These are phyloP conservation scores for Penicillium paxilli DNA, from an alignment of 495 filamentous ascomycete species.

Conservation along the genomic window DNA sequence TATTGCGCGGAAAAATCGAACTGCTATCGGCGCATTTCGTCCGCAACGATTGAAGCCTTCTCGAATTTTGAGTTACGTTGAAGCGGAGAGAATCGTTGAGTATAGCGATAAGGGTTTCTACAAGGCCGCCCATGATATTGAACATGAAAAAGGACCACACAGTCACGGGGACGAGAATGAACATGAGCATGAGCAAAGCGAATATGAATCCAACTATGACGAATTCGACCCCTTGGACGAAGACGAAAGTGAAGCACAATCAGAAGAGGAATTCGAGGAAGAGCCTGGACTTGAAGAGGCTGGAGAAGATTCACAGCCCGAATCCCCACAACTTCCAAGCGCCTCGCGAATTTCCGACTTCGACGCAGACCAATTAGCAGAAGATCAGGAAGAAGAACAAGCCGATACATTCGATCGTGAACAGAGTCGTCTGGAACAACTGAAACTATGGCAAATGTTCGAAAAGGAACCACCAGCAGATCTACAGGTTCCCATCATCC, in stretches of 20 bases:
- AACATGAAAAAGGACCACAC: neutral
- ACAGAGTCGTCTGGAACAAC: constrained; percentile 55
- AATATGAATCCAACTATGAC: neutral
- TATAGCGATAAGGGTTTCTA: constrained; percentile 14
- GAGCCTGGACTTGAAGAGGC: constrained; percentile 14
- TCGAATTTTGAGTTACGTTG: constrained; percentile 41
- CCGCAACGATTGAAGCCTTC: constrained; percentile 25
- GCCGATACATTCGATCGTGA: constrained; percentile 55
- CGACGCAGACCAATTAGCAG: constrained; percentile 15
- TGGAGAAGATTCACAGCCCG: constrained; percentile 7
- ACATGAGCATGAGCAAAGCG: constrained; percentile 21
- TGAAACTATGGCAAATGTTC: constrained; percentile 54
- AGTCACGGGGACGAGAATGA: neutral
- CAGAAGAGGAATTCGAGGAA: neutral
- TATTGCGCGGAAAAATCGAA: constrained; percentile 56
- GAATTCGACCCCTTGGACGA: neutral
- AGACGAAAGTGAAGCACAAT: neutral
- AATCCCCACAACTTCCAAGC: neutral
- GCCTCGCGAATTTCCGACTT: neutral
- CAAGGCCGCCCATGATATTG: neutral
- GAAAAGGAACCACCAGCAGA: constrained; percentile 20
- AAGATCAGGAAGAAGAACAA: constrained; percentile 46
- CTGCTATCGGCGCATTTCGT: constrained; percentile 53
- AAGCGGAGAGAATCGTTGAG: constrained; percentile 54
- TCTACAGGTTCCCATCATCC: constrained; percentile 9